Percentiles rank a stretch among this genome's conserved stretches.
phyloP scores from a whole-genome alignment of 257 asterid genomes.

The Eucommia ulmoides region DNA sequence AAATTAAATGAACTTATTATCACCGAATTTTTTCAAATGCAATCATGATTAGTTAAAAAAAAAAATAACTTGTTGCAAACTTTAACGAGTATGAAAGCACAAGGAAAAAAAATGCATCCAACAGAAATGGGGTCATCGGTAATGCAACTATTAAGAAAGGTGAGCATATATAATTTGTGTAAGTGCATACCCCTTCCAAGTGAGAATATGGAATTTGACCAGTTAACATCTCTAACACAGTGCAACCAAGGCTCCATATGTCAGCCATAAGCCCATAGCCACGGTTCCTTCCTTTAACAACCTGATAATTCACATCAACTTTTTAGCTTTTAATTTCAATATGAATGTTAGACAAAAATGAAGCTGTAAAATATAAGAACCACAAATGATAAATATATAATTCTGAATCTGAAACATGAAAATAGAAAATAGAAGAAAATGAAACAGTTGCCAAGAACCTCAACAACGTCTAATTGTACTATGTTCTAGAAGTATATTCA shows the following conservation, averaged over 20 bases:
- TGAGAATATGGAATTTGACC: constrained; percentile 56
- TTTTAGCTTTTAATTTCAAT: too few relatives aligned
- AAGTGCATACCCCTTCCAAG: constrained; percentile 45
- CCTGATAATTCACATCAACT: constrained; percentile 16
- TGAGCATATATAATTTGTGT: not conserved
- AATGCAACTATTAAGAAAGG: not conserved
- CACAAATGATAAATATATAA: not conserved
- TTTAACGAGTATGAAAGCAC: too few relatives aligned
- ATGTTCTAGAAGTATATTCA: not conserved
- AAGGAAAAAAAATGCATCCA: not conserved
- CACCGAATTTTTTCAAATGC: too few relatives aligned
- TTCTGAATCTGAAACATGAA: not conserved
- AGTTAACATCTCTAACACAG: constrained; percentile 57
- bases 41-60: too few relatives aligned
- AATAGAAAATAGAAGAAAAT: too few relatives aligned
- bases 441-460: not conserved
- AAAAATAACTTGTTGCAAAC: too few relatives aligned
- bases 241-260: constrained; percentile 66
- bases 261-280: constrained; percentile 58
- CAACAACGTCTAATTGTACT: not conserved
- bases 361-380: not conserved
- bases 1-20: too few relatives aligned
- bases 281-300: constrained; percentile 33
- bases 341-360: not conserved
- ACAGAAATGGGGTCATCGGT: not conserved